Conservation (phyloP, 1,284 basidiomycete genomes). For the Melanopsichium pennsylvanicum region DNA sequence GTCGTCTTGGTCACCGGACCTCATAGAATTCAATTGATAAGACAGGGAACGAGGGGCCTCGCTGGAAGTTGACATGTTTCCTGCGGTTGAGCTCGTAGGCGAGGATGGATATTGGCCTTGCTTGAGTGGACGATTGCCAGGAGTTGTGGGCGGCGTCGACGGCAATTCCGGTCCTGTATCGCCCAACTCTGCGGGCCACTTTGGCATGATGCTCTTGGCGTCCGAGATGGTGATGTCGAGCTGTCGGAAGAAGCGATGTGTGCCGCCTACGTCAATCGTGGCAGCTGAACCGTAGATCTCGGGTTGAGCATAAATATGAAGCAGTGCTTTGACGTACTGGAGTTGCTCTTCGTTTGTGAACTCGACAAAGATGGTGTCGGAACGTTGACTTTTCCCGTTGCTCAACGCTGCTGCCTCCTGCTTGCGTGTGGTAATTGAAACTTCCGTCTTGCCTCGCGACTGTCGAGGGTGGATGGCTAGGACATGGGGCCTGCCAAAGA, state of each 20-base stretch:
- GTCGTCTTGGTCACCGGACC: conserved; percentile 15
- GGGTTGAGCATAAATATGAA: conserved; percentile 42
- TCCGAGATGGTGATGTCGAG: conserved; percentile 55
- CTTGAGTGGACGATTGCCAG: neutral
- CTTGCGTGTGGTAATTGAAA: conserved; percentile 25
- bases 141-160: neutral
- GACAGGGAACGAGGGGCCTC: conserved; percentile 22
- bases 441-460: conserved; percentile 2
- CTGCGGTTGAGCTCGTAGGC: conserved; percentile 1
- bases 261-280: conserved; percentile 23
- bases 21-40: conserved; percentile 9
- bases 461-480: conserved; percentile 49
- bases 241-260: conserved; percentile 50
- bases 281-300: conserved; percentile 47
- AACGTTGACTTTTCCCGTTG: conserved; percentile 7
- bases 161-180: conserved; percentile 6
- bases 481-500: conserved; percentile 43
- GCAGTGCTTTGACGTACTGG: conserved; percentile 32
- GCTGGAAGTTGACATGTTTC: neutral
- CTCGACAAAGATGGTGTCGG: conserved; percentile 51
- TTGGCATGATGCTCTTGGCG: conserved; percentile 46
- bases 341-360: conserved; percentile 40
- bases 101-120: conserved; percentile 6
- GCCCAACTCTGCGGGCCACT: conserved; percentile 22
- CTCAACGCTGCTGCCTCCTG: conserved; percentile 14